phyloP scores from a whole-genome alignment of 495 filamentous ascomycete genomes.

The Tuber magnatum region DNA sequence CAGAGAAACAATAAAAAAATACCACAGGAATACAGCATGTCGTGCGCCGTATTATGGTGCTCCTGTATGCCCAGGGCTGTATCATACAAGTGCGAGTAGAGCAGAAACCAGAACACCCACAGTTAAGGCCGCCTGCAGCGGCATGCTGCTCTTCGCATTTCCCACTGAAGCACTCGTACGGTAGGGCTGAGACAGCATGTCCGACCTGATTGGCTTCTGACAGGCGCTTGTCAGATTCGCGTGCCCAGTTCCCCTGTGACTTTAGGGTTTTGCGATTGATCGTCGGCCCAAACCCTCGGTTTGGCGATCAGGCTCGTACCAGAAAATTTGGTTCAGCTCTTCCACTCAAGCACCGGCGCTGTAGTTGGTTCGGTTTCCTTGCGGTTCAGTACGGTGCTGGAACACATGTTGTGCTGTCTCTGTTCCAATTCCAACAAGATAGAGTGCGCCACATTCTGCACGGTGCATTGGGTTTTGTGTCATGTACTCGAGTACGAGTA shows the following conservation, averaged over 20 bases:
- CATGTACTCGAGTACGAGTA: background rate
- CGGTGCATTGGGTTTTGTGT: background rate
- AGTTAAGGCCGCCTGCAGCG: background rate
- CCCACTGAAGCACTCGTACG: background rate
- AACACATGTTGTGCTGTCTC: background rate
- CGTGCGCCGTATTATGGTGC: background rate
- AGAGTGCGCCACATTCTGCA: background rate
- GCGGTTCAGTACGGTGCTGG: background rate
- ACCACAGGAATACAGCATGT: background rate
- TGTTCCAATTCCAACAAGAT: background rate
- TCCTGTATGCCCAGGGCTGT: background rate
- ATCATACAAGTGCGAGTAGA: background rate
- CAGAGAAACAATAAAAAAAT: background rate
- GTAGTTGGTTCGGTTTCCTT: background rate
- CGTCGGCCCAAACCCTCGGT: slow-evolving; percentile 1
- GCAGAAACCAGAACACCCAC: background rate
- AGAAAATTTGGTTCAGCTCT: background rate
- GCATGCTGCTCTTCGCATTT: background rate
- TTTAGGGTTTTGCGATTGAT: background rate
- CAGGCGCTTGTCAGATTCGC: background rate
- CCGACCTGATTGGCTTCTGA: background rate
- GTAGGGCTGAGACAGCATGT: background rate
- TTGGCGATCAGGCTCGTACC: background rate
- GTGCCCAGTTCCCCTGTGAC: background rate
- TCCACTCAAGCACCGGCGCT: background rate